Evolutionary conservation across 2,329 filamentous ascomycete genomes (phyloP).

Genomic region (Beauveria pseudobassiana): DNA sequence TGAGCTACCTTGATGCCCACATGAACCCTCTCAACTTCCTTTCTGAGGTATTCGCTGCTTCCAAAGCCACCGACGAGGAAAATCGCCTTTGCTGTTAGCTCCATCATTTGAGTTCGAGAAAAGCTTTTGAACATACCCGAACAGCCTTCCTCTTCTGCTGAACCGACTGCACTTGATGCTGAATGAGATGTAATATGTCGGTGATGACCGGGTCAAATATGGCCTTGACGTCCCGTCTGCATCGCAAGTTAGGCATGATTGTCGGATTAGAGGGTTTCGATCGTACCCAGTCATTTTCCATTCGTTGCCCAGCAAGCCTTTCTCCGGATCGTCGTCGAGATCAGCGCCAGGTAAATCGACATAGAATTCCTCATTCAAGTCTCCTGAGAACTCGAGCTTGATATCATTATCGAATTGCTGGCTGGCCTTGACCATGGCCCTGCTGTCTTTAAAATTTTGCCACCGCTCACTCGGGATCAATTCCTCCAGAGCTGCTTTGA

Average conservation of each 20-base stretch:
- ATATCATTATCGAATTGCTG: conserved; percentile 16
- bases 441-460: conserved; percentile 6
- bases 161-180: conserved; percentile 15
- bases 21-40: conserved; percentile 19
- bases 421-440: conserved; percentile 11
- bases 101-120: not conserved
- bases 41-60: conserved; percentile 26
- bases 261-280: not conserved
- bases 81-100: conserved; percentile 17
- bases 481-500: conserved; percentile 13
- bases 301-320: conserved; percentile 9
- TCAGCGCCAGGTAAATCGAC: conserved; percentile 17
- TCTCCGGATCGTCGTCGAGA: conserved; percentile 14
- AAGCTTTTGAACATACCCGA: not conserved
- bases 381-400: conserved; percentile 16
- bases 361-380: conserved; percentile 10
- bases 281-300: conserved; percentile 17
- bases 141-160: conserved; percentile 2
- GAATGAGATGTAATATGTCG: conserved; percentile 16
- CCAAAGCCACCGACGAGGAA: conserved; percentile 32
- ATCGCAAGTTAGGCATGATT: not conserved
- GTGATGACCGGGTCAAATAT: conserved; percentile 18
- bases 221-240: not conserved
- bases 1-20: conserved; percentile 25
- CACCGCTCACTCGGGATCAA: conserved; percentile 15